Evolutionary conservation across 768 basidiomycete species (phyloP).

Genomic region (Amanita rimosa): DNA sequence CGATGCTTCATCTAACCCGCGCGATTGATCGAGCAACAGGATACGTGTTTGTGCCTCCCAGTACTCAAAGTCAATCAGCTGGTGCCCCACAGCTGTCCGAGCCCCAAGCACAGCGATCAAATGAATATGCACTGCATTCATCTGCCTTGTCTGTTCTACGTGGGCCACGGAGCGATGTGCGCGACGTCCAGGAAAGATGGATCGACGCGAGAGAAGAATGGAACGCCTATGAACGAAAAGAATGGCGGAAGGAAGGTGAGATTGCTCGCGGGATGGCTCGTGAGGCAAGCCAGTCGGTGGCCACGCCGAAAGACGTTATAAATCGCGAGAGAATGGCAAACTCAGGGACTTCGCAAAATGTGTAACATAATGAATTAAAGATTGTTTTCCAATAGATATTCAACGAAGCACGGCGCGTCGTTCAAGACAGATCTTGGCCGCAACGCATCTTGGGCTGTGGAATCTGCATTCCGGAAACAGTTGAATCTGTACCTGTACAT

Average conservation of each 20-base stretch:
- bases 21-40: constrained; percentile 88
- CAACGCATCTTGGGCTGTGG: too few species aligned
- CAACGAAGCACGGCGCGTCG: too few species aligned
- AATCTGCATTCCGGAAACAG: too few species aligned
- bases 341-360: too few species aligned
- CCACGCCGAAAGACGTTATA: background rate
- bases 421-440: too few species aligned
- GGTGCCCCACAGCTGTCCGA: constrained; percentile 23
- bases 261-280: constrained; percentile 24
- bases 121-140: constrained; percentile 57
- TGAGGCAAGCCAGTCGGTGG: background rate
- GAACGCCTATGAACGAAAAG: constrained; percentile 68
- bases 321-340: background rate
- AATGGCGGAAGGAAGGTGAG: constrained; percentile 74
- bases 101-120: constrained; percentile 34
- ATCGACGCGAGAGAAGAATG: constrained; percentile 74
- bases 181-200: constrained; percentile 91
- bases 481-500: too few species aligned
- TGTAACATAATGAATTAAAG: too few species aligned
- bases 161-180: constrained; percentile 40
- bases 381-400: too few species aligned
- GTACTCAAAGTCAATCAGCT: constrained; percentile 15
- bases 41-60: constrained; percentile 64
- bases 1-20: constrained; percentile 83
- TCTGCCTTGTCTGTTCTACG: constrained; percentile 45